A percentile compares a stretch with the other conserved stretches of the same genome.
phyloP scores from a whole-genome alignment of 1,284 basidiomycete species.

The Mycena citricolor region DNA sequence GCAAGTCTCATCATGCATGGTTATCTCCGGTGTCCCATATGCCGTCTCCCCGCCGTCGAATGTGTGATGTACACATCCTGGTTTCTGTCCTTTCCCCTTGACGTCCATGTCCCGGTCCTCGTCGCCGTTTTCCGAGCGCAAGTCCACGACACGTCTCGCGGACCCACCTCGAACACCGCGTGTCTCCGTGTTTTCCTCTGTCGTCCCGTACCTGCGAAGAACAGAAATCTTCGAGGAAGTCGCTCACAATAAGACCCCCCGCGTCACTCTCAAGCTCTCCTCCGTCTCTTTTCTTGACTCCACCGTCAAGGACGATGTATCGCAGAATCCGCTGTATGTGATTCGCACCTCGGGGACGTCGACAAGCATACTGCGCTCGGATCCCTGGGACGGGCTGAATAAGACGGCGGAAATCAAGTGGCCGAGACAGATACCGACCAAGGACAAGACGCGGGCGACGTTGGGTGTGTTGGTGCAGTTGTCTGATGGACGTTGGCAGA shows the following conservation, averaged over 20 bases:
- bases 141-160: conserved; percentile 17
- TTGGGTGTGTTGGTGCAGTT: conserved; percentile 58
- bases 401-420: conserved; percentile 64
- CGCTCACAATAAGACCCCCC: conserved; percentile 39
- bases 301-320: conserved; percentile 49
- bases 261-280: conserved; percentile 60
- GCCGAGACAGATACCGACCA: conserved; percentile 52
- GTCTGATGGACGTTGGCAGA: conserved; percentile 53
- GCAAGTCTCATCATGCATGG: too few species aligned
- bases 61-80: too few species aligned
- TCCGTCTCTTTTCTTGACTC: conserved; percentile 68
- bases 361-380: conserved; percentile 59
- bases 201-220: conserved; percentile 45
- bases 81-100: conserved; percentile 9
- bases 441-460: conserved; percentile 46
- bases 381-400: conserved; percentile 46
- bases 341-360: conserved; percentile 57
- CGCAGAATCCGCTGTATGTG: conserved; percentile 56
- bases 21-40: too few species aligned
- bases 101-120: conserved; percentile 17
- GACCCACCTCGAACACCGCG: conserved; percentile 24
- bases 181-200: conserved; percentile 35
- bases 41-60: conserved; percentile 6
- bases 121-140: conserved; percentile 15
- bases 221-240: conserved; percentile 35